Conservation (phyloP, 306 rosid species). For the Trifolium dubium region DNA sequence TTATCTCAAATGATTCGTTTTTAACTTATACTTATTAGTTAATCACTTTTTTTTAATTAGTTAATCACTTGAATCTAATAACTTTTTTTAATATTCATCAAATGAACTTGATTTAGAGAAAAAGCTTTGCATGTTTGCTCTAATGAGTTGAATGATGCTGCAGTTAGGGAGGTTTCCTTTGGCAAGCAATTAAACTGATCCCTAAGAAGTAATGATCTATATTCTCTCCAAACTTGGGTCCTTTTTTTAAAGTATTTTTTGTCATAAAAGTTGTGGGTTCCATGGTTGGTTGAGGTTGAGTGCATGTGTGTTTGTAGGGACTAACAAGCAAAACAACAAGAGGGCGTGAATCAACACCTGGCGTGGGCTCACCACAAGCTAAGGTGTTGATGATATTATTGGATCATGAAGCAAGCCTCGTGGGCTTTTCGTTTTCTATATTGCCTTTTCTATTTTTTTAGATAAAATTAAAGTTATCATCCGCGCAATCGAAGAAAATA, state of each 20-base stretch:
- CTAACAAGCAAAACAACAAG: slow-evolving; percentile 27
- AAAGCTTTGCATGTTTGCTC: slow-evolving; percentile 14
- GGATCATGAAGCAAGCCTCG: slow-evolving; percentile 77
- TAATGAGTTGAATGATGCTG: slow-evolving; percentile 33
- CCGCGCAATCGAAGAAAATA: no score
- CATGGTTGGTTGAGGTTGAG: slow-evolving; percentile 50
- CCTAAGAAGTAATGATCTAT: slow-evolving; percentile 32
- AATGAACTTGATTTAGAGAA: neutral
- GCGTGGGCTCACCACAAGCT: slow-evolving; percentile 72
- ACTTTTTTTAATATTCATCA: no score
- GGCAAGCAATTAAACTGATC: slow-evolving; percentile 32
- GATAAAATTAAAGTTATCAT: no score
- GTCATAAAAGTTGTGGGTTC: slow-evolving; percentile 48
- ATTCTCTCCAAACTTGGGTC: neutral
- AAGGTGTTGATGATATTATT: slow-evolving; percentile 63
- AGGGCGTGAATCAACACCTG: slow-evolving; percentile 36
- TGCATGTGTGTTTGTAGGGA: slow-evolving; percentile 45
- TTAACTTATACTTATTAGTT: no score
- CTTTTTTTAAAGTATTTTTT: slow-evolving; percentile 11
- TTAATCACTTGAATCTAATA: no score
- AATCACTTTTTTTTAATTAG: no score
- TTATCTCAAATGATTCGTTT: no score
- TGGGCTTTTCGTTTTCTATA: slow-evolving; percentile 58
- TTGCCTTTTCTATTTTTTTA: slow-evolving; percentile 51
- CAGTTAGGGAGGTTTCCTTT: slow-evolving; percentile 24